Base-by-base conservation (phyloP, 2,329 filamentous ascomycete genomes). In the Nectriaceae sp. region DNA sequence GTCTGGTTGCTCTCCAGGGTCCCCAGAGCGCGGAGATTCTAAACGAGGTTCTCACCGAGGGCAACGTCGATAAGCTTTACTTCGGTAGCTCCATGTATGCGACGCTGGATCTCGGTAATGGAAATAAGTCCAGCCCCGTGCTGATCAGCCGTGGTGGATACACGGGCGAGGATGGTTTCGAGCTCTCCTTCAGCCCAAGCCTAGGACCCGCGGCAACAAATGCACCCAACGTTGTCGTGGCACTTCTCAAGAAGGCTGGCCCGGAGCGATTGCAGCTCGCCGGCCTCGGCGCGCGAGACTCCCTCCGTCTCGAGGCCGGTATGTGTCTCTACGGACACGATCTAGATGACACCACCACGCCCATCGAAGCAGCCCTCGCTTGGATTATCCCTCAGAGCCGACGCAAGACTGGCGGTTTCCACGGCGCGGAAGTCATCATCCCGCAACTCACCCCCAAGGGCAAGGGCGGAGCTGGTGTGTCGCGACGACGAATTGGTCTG, bases 251-350 rank as follows among this genome's bases (percentile, higher is more conserved):
- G 35, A 75, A 80, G 24, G 85, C 85, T 21, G 82, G 85, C 11
- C 71, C 77, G 3, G 77, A 79, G 53, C 73, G 71, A 43, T 76
- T 96, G 15, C 87, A 88, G 63, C 81, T 96, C 39, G 91, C 93
- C 2, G 94, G 94, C 3, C 81, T 99, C 0, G 94, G 92, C 10
- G 90, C 94, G 3, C 84, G 94, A 55, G 94, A 99, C 70, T 95
- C 88, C 53, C 83, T 99, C 50, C 86, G 94, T 40, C 84, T 99
- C 22, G 94, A 99, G 75, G 94, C 94, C 1, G 94, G 94, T 52
- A 96, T 99, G 93, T 99, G 94, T 71, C 80, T 99, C n/a, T 99
- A 99, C 73, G 94, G 94, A n/a, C 90, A 97, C 73, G 94, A 99
- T 69, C 82, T 99, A 31, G 85, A 95, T 67, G 93, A 96, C 66